Conservation (phyloP, 2,329 filamentous ascomycete species). For the Aspergillus phoenicis region DNA sequence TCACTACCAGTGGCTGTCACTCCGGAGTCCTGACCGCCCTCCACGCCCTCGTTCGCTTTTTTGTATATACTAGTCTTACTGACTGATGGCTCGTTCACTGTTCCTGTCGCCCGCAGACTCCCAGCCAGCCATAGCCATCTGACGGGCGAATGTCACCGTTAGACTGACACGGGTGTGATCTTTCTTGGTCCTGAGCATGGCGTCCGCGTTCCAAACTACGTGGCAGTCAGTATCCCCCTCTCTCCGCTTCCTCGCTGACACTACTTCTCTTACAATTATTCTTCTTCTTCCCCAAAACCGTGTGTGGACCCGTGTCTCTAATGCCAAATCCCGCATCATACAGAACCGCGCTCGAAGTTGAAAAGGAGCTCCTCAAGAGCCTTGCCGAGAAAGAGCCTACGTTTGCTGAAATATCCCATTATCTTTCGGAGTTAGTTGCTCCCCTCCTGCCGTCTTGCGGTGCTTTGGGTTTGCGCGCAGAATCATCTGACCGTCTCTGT, state of each 20-base stretch:
- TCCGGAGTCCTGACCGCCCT: slow-evolving; percentile 17
- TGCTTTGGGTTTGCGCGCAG: slow-evolving; percentile 11
- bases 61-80: slow-evolving; percentile 24
- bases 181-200: slow-evolving; percentile 39
- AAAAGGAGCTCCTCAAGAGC: slow-evolving; percentile 52
- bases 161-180: slow-evolving; percentile 44
- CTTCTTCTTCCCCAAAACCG: slow-evolving; percentile 7
- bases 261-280: too few species aligned
- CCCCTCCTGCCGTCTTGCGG: background rate
- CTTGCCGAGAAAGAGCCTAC: slow-evolving; percentile 54
- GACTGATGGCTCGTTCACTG: slow-evolving; percentile 59
- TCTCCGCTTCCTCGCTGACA: background rate
- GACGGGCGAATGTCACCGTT: slow-evolving; percentile 57
- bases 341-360: slow-evolving; percentile 47
- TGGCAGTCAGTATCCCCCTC: slow-evolving; percentile 51
- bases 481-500: slow-evolving; percentile 9
- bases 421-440: slow-evolving; percentile 40
- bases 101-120: slow-evolving; percentile 50
- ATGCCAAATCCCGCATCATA: slow-evolving; percentile 7
- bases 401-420: slow-evolving; percentile 53
- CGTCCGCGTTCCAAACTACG: slow-evolving; percentile 52
- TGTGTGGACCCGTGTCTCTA: slow-evolving; percentile 23
- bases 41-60: slow-evolving; percentile 16
- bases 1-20: slow-evolving; percentile 10
- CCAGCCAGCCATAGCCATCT: slow-evolving; percentile 60